Percentiles rank a stretch among this genome's conserved stretches.
Evolutionary conservation across 23 red algal species (phyloP).

Genomic region (Chondrus crispus): DNA sequence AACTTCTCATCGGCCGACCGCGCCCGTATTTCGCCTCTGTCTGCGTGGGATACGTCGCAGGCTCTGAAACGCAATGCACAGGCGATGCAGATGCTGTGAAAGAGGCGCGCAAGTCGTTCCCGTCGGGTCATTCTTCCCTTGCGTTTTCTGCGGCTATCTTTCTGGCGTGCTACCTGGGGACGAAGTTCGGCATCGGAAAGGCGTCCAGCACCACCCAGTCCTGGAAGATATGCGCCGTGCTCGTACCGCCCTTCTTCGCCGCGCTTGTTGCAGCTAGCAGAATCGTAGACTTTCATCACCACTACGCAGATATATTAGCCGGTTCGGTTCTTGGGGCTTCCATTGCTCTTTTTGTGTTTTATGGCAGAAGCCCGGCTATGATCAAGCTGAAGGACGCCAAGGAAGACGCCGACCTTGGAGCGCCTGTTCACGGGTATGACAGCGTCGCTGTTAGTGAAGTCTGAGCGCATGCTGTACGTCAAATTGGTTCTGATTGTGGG

Average conservation of each 20-base stretch:
- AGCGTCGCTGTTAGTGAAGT: too few relatives aligned
- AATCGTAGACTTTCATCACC: constrained; percentile 74
- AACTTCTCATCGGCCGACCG: constrained; percentile 63
- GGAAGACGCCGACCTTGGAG: too few relatives aligned
- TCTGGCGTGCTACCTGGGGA: constrained; percentile 23
- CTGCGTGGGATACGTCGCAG: constrained; percentile 54
- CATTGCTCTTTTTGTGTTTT: constrained; percentile 40
- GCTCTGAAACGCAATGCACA: constrained; percentile 19
- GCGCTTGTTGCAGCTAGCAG: constrained; percentile 45
- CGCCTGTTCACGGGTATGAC: too few relatives aligned
- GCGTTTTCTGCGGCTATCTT: constrained; percentile 60
- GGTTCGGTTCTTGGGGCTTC: constrained; percentile 23
- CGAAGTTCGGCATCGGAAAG: neutral
- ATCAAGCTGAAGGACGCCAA: neutral
- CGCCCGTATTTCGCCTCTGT: constrained; percentile 84
- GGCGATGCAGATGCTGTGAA: constrained; percentile 48
- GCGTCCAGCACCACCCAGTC: neutral
- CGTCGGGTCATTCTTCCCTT: constrained; percentile 76
- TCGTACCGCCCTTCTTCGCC: constrained; percentile 16
- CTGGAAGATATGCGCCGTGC: constrained; percentile 5
- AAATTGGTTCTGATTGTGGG: too few relatives aligned
- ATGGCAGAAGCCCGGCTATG: neutral
- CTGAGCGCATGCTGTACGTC: too few relatives aligned
- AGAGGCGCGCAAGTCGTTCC: constrained; percentile 86
- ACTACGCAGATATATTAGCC: constrained; percentile 69